Evolutionary conservation across 768 basidiomycete species (phyloP), one percentile per base, ranked within the genome.

Genomic region (Mycena epipterygia): DNA sequence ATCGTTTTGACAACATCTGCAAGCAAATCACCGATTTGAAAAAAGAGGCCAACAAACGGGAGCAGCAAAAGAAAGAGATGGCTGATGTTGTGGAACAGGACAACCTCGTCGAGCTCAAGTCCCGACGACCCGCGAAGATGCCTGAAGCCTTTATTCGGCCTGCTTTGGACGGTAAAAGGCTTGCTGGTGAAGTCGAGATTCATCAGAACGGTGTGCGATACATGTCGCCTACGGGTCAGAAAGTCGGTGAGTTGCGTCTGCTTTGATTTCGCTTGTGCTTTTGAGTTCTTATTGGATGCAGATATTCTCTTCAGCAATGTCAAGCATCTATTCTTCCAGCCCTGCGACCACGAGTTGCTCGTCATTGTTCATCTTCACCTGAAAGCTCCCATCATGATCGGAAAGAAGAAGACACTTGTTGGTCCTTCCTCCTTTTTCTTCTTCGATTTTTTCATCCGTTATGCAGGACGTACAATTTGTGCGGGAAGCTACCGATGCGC

Each of bases 251-350:
- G 92, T 73, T n/a, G 48, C 82, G 9, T 23, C n/a, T n/a, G 6
- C 23, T 61, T 51, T 32, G 51, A 42, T 49, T 21, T 27, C 27
- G 41, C n/a, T 11, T 32, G 41, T 41, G 29, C 33, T 23, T 19
- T 14, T 27, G 6, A 27, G 33, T 64, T 42, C 25, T 51, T n/a
- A 65, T 62, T 58, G 44, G 27, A 25, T 57, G 37, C 76, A 97
- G 97, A 99, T 79, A 87, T 99, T 16, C 85, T 98, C 13, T 99
- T 98, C 84, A 92, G 90, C 83, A 99, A 99, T 80, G 92, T 99
- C 85, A 98, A 97, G 80, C 97, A 99, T 81, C 86, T 99, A 13
- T 98, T 99, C 84, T 99, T 99, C 89, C 98, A 99, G 78, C 97
- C 98, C 2, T 98, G 97, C 76, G 98, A 99, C 73, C 91, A 95